Percentiles rank a stretch among this genome's conserved stretches.
phyloP scores from a whole-genome alignment of 306 rosid genomes.

The Dicorynia guianensis region DNA sequence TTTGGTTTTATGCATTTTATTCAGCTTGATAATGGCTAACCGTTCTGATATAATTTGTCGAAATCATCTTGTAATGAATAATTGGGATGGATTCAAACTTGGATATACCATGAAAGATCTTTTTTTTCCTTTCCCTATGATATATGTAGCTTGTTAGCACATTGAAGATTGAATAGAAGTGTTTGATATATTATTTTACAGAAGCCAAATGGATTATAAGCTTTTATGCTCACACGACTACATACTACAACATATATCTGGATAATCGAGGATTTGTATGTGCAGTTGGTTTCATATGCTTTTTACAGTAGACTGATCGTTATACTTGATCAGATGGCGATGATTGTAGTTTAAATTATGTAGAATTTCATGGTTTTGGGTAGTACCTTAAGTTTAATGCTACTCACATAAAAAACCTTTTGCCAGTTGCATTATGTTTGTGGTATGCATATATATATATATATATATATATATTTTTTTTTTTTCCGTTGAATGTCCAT shows the following conservation, averaged over 20 bases:
- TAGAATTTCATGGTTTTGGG: conserved; percentile 20
- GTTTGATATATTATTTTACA: conserved; percentile 3
- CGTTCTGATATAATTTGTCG: conserved; percentile 39
- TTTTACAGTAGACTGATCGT: neutral
- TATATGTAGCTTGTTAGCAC: neutral
- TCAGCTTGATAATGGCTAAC: conserved; percentile 46
- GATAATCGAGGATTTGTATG: conserved; percentile 11
- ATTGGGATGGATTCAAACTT: conserved; percentile 41
- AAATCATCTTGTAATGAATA: conserved; percentile 38
- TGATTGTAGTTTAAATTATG: neutral
- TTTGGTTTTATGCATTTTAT: conserved; percentile 43
- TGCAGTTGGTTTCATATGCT: conserved; percentile 2
- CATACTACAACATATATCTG: neutral
- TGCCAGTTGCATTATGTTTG: neutral
- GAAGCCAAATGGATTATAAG: neutral
- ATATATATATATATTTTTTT: too few relatives aligned
- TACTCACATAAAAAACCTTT: neutral
- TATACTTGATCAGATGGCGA: neutral
- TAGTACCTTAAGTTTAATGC: neutral
- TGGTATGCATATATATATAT: conserved; percentile 1
- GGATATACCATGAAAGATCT: conserved; percentile 19
- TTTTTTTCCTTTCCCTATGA: neutral
- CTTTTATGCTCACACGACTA: neutral
- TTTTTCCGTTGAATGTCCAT: neutral
- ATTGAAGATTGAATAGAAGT: conserved; percentile 21